A percentile compares a stretch with the other conserved stretches of the same genome.
These are phyloP conservation scores for Wilcoxina mikolae DNA, from an alignment of 495 filamentous ascomycete species.

Conservation along the genomic window DNA sequence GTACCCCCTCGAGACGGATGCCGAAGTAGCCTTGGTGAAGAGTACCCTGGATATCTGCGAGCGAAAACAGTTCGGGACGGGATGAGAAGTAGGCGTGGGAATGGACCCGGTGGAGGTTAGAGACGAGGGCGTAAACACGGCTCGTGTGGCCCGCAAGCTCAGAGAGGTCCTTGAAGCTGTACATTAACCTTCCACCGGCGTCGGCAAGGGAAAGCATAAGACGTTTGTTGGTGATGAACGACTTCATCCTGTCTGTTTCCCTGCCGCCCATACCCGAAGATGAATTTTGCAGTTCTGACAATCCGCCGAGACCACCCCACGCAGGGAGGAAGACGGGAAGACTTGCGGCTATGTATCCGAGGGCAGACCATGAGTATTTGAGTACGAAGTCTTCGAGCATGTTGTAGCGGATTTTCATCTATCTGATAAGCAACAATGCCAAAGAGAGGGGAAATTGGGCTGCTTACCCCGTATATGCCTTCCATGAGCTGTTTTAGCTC, in stretches of 20 bases:
- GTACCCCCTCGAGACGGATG: constrained; percentile 82
- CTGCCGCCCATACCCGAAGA: constrained; percentile 35
- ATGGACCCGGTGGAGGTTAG: constrained; percentile 84
- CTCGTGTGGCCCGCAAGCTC: constrained; percentile 92
- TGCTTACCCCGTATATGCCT: constrained; percentile 60
- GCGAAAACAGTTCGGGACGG: constrained; percentile 66
- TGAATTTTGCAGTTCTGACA: constrained; percentile 40
- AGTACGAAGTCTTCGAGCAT: constrained; percentile 97
- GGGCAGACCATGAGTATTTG: constrained; percentile 90
- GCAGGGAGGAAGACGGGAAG: constrained; percentile 89
- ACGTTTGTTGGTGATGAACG: constrained; percentile 98
- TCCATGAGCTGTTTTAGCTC: constrained; percentile 92
- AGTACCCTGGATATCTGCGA: constrained; percentile 83
- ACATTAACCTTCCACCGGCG: constrained; percentile 97
- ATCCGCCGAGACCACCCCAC: constrained; percentile 72
- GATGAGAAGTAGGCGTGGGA: constrained; percentile 67
- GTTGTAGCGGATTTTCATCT: constrained; percentile 88
- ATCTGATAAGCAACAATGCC: constrained; percentile 1
- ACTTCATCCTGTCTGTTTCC: constrained; percentile 79
- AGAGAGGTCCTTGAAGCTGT: constrained; percentile 94
- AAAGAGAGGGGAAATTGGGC: background rate
- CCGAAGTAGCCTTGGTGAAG: constrained; percentile 89
- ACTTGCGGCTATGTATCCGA: constrained; percentile 85
- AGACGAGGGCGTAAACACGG: constrained; percentile 87
- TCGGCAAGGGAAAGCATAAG: constrained; percentile 96